Evolutionary conservation across 768 basidiomycete species (phyloP), one percentile per base, ranked within the genome.

Genomic region (Thelephora aurantiotincta): DNA sequence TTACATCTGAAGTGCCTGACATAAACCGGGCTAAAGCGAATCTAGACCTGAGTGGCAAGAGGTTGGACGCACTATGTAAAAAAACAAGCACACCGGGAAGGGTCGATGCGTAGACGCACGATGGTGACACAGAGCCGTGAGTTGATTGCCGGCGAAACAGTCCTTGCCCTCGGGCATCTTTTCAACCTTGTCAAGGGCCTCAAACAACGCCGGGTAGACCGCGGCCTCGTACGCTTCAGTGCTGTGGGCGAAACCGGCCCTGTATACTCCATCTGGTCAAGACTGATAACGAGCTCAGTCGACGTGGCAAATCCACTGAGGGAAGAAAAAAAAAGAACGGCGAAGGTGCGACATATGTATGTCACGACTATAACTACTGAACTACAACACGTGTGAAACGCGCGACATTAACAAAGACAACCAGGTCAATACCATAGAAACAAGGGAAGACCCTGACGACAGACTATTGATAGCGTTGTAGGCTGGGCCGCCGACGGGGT

Each of bases 51-150:
- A 18, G 23, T 12, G 35, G n/a, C 18, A 13, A 37, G 12, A 2
- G 2, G 44, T 46, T 18, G 42, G 44, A n/a, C 26, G 19, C 2
- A n/a, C n/a, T n/a, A n/a, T n/a, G n/a, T 16, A 12, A 16, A 3
- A 26, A 13, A 4, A n/a, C 34, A 35, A 42, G 13, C 23, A 23
- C 20, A 22, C 3, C 2, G 16, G 5, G 36, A 1, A 1, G n/a
- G 6, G n/a, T 7, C 14, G 26, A 30, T 9, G 26, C 26, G 26
- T 3, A 48, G 47, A 55, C 85, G 54, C 52, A 92, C 83, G 50
- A 92, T 82, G 2, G 94, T 96, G n/a, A 94, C 91, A 66, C 76
- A 98, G 36, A 98, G 79, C 45, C 94, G 91, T 96, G 43, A 99
- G 74, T 44, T 50, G 67, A 56, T 77, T 70, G n/a, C 92, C 92